phyloP scores from a whole-genome alignment of 2,329 filamentous ascomycete genomes.

The Fusarium incarnatum region DNA sequence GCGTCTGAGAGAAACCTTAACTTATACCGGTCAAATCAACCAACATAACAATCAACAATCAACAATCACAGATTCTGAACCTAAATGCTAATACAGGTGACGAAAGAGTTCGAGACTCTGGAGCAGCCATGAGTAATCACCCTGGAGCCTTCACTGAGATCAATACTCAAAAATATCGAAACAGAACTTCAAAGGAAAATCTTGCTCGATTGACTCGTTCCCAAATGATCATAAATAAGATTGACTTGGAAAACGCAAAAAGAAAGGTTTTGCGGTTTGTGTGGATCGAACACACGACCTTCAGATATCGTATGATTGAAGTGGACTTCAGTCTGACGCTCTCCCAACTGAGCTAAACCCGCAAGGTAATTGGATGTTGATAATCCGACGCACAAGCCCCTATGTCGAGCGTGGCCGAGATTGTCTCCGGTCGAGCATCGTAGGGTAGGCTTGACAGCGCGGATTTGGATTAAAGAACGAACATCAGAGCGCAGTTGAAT shows the following conservation, averaged over 20 bases:
- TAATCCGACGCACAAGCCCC: fast-evolving
- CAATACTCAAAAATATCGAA: not conserved
- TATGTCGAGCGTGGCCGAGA: fast-evolving
- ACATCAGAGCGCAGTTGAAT: fast-evolving
- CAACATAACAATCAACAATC: no score
- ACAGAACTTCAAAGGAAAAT: fast-evolving
- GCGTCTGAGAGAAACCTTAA: no score
- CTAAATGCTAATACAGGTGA: no score
- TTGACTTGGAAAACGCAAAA: not conserved
- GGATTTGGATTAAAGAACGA: no score
- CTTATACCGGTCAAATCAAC: no score
- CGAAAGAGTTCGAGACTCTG: not conserved
- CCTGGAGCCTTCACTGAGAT: no score
- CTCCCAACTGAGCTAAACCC: slow-evolving; percentile 50
- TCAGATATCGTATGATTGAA: slow-evolving; percentile 45
- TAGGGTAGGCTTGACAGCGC: no score
- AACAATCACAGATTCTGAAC: no score
- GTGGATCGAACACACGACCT: slow-evolving; percentile 50
- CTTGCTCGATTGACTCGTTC: not conserved
- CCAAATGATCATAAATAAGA: not conserved
- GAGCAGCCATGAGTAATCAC: no score
- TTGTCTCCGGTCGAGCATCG: not conserved
- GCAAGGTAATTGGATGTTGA: slow-evolving; percentile 6
- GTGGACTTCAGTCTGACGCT: slow-evolving; percentile 43
- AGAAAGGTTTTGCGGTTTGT: slow-evolving; percentile 38